Evolutionary conservation across 2,329 filamentous ascomycete genomes (phyloP).

Genomic region (Exophiala bonariae): DNA sequence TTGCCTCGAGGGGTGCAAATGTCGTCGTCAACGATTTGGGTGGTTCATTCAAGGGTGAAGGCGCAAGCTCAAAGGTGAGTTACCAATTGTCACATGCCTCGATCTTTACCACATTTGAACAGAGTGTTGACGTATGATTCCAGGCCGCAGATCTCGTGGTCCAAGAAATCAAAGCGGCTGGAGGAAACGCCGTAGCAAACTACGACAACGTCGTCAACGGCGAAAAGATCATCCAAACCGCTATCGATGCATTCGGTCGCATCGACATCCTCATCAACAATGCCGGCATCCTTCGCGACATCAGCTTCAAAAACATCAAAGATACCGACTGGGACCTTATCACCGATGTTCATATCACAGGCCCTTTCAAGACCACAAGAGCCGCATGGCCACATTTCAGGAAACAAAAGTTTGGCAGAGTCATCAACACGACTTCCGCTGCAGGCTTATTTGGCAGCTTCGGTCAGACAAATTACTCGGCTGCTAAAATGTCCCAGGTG

Average conservation of each 20-base stretch:
- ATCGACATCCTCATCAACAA: conserved; percentile 98
- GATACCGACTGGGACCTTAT: conserved; percentile 96
- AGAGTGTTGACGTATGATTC: conserved; percentile 10
- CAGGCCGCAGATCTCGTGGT: conserved; percentile 61
- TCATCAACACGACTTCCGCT: conserved; percentile 97
- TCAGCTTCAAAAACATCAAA: conserved; percentile 99
- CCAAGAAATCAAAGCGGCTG: conserved; percentile 66
- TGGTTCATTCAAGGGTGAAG: conserved; percentile 89
- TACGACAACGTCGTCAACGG: conserved; percentile 84
- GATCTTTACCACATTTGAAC: conserved; percentile 72
- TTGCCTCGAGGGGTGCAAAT: conserved; percentile 85
- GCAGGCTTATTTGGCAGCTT: conserved; percentile 95
- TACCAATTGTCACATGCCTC: conserved; percentile 41
- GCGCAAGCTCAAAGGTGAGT: conserved; percentile 77
- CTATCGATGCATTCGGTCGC: conserved; percentile 57
- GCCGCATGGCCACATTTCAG: conserved; percentile 97
- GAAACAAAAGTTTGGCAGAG: conserved; percentile 95
- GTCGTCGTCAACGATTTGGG: conserved; percentile 97
- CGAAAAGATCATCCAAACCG: conserved; percentile 80
- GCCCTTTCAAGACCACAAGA: conserved; percentile 90
- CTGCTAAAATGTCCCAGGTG: conserved; percentile 91
- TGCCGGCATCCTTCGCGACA: conserved; percentile 88
- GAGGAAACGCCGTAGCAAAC: conserved; percentile 95
- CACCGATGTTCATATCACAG: conserved; percentile 87
- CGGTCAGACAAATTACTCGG: conserved; percentile 94